Conservation (phyloP, 2,329 filamentous ascomycete genomes). For the Aspergillus jensenii region DNA sequence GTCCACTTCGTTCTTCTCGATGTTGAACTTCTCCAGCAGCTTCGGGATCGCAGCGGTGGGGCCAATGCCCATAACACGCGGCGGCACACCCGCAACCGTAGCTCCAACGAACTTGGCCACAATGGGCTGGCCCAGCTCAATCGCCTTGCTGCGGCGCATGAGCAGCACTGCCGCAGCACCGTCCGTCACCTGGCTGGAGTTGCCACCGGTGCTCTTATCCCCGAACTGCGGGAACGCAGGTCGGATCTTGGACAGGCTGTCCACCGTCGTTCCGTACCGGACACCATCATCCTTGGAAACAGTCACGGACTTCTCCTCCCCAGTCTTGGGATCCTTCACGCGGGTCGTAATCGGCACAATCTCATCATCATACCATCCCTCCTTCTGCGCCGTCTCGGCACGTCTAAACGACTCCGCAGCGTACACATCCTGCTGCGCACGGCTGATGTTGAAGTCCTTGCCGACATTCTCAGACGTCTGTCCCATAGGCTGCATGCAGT, state of each 20-base stretch:
- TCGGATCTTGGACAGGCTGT: conserved; percentile 79
- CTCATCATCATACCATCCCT: conserved; percentile 89
- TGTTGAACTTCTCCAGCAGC: conserved; percentile 75
- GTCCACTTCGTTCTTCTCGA: conserved; percentile 80
- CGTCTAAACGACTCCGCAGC: conserved; percentile 84
- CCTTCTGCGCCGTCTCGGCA: conserved; percentile 87
- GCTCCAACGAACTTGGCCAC: conserved; percentile 92
- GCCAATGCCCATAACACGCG: conserved; percentile 91
- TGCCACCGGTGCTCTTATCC: conserved; percentile 82
- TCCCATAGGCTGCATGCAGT: conserved; percentile 95
- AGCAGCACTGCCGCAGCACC: conserved; percentile 85
- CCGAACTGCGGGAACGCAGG: conserved; percentile 90
- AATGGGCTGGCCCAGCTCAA: conserved; percentile 85
- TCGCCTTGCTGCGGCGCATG: conserved; percentile 91
- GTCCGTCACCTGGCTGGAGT: conserved; percentile 92
- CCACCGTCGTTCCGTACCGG: conserved; percentile 82
- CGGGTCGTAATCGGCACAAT: conserved; percentile 83
- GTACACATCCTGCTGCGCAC: conserved; percentile 79
- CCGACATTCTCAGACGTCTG: conserved; percentile 97
- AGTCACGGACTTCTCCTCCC: conserved; percentile 73
- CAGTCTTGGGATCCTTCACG: conserved; percentile 79
- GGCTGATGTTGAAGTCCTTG: conserved; percentile 79
- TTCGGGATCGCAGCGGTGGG: conserved; percentile 67
- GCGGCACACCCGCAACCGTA: conserved; percentile 84
- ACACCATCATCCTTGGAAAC: conserved; percentile 88